Conservation (phyloP, 805 yeast genomes). For the Wickerhamiella dianesei region DNA sequence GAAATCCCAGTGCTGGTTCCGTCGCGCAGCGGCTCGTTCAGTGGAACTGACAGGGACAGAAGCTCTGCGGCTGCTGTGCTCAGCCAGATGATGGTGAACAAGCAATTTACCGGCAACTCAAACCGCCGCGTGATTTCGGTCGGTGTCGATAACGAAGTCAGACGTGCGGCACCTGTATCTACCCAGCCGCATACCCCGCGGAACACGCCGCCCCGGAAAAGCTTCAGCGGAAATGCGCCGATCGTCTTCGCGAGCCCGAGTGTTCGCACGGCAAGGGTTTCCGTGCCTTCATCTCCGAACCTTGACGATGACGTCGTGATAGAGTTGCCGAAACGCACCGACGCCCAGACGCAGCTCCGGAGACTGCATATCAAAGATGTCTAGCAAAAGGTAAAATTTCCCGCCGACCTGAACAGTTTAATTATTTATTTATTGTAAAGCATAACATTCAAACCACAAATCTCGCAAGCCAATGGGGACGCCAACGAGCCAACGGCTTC, state of each 20-base stretch:
- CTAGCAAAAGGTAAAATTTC: too few species aligned
- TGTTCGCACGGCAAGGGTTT: background rate
- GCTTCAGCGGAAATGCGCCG: background rate
- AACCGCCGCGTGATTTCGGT: slow-evolving; percentile 14
- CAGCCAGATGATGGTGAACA: slow-evolving; percentile 14
- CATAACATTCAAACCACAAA: background rate
- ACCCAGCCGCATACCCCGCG: background rate
- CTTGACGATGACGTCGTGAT: slow-evolving; percentile 3
- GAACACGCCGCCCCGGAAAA: background rate
- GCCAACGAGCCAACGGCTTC: background rate
- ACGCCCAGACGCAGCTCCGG: slow-evolving; percentile 14
- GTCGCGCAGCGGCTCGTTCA: background rate
- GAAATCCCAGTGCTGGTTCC: background rate
- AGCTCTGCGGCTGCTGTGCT: slow-evolving; percentile 1
- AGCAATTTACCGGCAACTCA: slow-evolving; percentile 10
- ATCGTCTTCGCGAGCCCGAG: background rate
- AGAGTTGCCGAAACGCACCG: slow-evolving; percentile 11
- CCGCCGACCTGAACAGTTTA: background rate
- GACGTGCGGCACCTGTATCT: background rate
- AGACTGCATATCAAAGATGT: slow-evolving; percentile 7
- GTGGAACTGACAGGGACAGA: background rate
- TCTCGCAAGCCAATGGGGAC: too few species aligned
- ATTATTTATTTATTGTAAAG: background rate
- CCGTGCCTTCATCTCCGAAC: slow-evolving; percentile 1
- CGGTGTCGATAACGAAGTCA: slow-evolving; percentile 15